These are phyloP conservation scores for Suhomyces kilbournensis DNA, from an alignment of 805 yeast species.

Conservation along the genomic window DNA sequence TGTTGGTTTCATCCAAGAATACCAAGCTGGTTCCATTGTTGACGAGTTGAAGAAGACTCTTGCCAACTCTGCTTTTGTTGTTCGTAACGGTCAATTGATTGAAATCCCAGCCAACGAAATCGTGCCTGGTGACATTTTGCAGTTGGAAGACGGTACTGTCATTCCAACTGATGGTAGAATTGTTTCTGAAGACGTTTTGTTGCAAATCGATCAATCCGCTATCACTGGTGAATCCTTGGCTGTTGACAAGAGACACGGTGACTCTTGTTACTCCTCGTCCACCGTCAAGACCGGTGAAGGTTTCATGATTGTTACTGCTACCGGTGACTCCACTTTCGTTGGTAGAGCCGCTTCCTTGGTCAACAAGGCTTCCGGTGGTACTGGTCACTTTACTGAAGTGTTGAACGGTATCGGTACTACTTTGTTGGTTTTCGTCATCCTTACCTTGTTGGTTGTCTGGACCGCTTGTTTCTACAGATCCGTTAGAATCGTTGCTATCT, in stretches of 20 bases:
- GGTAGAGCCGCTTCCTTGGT: slow-evolving; percentile 98
- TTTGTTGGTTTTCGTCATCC: slow-evolving; percentile 81
- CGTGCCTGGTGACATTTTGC: slow-evolving; percentile 93
- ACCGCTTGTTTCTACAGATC: slow-evolving; percentile 92
- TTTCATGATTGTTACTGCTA: slow-evolving; percentile 89
- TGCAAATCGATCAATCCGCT: slow-evolving; percentile 95
- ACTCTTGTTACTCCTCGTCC: slow-evolving; percentile 85
- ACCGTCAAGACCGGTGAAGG: slow-evolving; percentile 96
- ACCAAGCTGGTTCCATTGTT: slow-evolving; percentile 97
- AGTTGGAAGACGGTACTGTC: slow-evolving; percentile 89
- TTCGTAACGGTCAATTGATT: slow-evolving; percentile 74
- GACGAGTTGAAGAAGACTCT: slow-evolving; percentile 93
- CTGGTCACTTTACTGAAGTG: slow-evolving; percentile 96
- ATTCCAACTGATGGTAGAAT: slow-evolving; percentile 92
- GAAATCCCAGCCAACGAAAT: slow-evolving; percentile 81
- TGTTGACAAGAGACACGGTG: slow-evolving; percentile 88
- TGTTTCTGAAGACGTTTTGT: slow-evolving; percentile 77
- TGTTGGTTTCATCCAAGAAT: slow-evolving; percentile 96
- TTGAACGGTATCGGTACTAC: slow-evolving; percentile 96
- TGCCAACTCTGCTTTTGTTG: slow-evolving; percentile 82
- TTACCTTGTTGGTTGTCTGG: slow-evolving; percentile 88
- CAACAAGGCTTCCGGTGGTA: slow-evolving; percentile 88
- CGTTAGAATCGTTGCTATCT: slow-evolving; percentile 77
- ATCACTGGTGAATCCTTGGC: slow-evolving; percentile 97
- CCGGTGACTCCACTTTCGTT: slow-evolving; percentile 93